Evolutionary conservation across 768 basidiomycete species (phyloP), one percentile per base, ranked within the genome.

Genomic region (Lentinula lateritia): DNA sequence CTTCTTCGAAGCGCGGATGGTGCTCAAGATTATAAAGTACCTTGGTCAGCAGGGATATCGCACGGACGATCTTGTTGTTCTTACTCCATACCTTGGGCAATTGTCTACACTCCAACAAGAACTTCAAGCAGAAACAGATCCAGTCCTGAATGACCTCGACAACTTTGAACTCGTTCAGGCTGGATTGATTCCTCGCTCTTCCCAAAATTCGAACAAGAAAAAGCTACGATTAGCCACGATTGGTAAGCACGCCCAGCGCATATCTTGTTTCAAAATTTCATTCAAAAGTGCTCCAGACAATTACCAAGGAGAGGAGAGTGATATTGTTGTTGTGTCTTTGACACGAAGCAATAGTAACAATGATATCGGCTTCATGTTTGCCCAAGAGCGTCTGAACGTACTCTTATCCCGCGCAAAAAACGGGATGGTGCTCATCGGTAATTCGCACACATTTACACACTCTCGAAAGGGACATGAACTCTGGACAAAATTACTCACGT

Each of bases 291-390:
- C 28, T 78, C 1, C 46, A 89, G 89, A 90, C 65, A 90, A 90
- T 65, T 90, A 89, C 63, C 89, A 90, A 67, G 88, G 88, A 2
- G 89, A 90, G 67, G 88, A 90, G 69, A 84, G 84, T 38, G 81
- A 89, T 53, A 84, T 90, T 52, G 84, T 90, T 28, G 72, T 90
- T 38, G 76, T 78, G 5, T 83, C 81, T 10, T 69, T 90, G 36
- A 87, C 85, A 0, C 71, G 88, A 52, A 88, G 86, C 63, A 89
- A 90, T 61, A 5, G 72, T 0, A 61, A 70, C 0, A 67, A 78
- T 53, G 80, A 84, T 60, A 89, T 90, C 23, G 88, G 89, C 0
- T 90, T 90, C 72, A 88, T 90, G 87, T 80, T 72, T 38, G 78
- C 88, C 2, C 82, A 85, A 0, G 86, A 90, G 69, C 82, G 88